These are phyloP conservation scores for Aspergillus indologenus DNA, from an alignment of 495 filamentous ascomycete species.

Conservation along the genomic window DNA sequence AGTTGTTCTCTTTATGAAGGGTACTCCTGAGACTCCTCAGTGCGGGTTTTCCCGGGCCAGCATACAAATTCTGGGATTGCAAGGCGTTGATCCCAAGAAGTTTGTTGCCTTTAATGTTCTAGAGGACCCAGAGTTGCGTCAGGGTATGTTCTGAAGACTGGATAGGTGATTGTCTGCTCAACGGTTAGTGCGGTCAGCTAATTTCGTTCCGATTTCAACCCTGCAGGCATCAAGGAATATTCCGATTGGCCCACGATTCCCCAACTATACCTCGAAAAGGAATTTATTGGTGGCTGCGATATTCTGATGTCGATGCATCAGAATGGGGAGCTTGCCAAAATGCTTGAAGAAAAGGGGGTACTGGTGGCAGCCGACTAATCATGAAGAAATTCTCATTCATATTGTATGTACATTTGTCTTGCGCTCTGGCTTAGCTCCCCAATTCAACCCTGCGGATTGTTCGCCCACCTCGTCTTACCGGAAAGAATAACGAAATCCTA, in stretches of 20 bases:
- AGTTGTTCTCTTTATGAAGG: constrained; percentile 98
- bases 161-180: too few species aligned
- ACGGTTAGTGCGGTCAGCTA: background rate
- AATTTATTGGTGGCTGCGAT: constrained; percentile 96
- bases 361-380: constrained; percentile 54
- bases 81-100: constrained; percentile 94
- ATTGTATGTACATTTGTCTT: background rate
- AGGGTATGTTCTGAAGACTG: constrained; percentile 56
- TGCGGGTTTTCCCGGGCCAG: constrained; percentile 95
- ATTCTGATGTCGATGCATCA: constrained; percentile 98
- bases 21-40: constrained; percentile 94
- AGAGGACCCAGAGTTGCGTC: constrained; percentile 80
- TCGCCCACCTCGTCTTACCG: constrained; percentile 5
- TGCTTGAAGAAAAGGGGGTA: constrained; percentile 87
- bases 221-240: constrained; percentile 91
- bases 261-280: constrained; percentile 89
- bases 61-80: constrained; percentile 89
- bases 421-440: background rate
- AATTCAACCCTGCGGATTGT: constrained; percentile 4
- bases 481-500: background rate
- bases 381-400: background rate
- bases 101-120: constrained; percentile 96
- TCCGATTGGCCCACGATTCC: constrained; percentile 99
- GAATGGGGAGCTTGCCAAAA: constrained; percentile 85
- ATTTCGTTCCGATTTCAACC: background rate